Evolutionary conservation across 2,329 filamentous ascomycete species (phyloP).

Genomic region (Monilinia aucupariae): DNA sequence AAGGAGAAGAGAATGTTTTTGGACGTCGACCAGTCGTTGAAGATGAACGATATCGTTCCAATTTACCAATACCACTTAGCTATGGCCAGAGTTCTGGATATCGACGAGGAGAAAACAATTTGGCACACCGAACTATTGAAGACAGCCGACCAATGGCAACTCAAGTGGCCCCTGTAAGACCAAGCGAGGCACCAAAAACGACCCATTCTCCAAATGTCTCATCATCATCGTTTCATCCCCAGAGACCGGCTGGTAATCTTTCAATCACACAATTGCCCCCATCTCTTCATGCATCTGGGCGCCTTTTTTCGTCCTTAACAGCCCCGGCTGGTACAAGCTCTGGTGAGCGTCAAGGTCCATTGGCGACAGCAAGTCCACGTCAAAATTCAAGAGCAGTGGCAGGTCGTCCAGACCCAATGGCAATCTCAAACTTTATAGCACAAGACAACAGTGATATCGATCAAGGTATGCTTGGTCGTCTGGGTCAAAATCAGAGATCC

Average conservation of each 20-base stretch:
- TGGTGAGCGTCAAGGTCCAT: conserved; percentile 20
- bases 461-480: conserved; percentile 32
- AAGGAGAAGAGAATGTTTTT: conserved; percentile 24
- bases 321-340: conserved; percentile 33
- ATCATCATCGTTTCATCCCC: conserved; percentile 30
- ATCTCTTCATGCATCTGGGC: conserved; percentile 21
- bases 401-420: conserved; percentile 33
- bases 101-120: not conserved
- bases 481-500: conserved; percentile 25
- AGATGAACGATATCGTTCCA: conserved; percentile 22
- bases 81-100: conserved; percentile 29
- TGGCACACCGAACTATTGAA: conserved; percentile 30
- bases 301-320: conserved; percentile 31
- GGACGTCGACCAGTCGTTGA: not conserved
- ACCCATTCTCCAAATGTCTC: conserved; percentile 34
- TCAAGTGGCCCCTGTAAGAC: not conserved
- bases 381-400: not conserved
- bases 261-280: conserved; percentile 20
- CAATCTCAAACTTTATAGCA: conserved; percentile 34
- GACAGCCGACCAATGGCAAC: conserved; percentile 16
- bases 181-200: not conserved
- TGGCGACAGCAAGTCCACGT: not conserved
- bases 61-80: conserved; percentile 37
- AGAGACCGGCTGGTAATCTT: conserved; percentile 18
- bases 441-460: conserved; percentile 33